Evolutionary conservation across 2,329 filamentous ascomycete genomes (phyloP), one percentile per base, ranked within the genome.

Genomic region (Stagonosporopsis chrysanthemi): DNA sequence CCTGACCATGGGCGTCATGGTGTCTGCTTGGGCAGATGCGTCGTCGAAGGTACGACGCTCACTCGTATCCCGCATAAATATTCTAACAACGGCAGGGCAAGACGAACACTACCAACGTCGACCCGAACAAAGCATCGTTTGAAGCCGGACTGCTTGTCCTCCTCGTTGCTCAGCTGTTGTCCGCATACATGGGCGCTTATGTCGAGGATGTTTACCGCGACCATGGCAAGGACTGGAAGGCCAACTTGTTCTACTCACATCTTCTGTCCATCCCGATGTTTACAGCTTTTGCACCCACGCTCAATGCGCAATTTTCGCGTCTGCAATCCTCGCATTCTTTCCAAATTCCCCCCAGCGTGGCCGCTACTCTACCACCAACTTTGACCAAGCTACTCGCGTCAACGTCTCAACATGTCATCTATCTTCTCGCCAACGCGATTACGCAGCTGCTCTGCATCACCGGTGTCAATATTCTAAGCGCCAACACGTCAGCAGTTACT

Each of bases 391-490:
- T 66, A 2, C 62, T 76, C 6, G 69, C 70, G 11, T 72, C 68
- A 11, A 74, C 75, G 15, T 90, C 91, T 7, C 88, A 85, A 64
- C 90, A 92, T 69, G 78, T 95, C 17, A 82, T 87, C 31, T 92
- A 87, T 69, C 82, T 96, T 15, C 79, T 82, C 1, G 82, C 90
- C 60, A 96, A 96, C 69, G 91, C 96, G 0, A 73, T 96, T 45
- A 98, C 95, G 3, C 95, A 99, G 77, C 92, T 97, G 70, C 86
- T 92, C 23, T 99, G 95, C 76, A 98, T 99, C 62, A 90, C 93
- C 3, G 95, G 95, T 1, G 95, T 99, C 55, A 98, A 98, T 67
- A 84, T 97, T n/a, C 83, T 99, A 4, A 93, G 91, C 1, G 91
- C 94, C 0, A 89, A 89, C 52, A 91, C 91, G 3, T 94, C 93